These are phyloP conservation scores for Cladosporium sp. DNA, from an alignment of 2,329 filamentous ascomycete species.

Conservation along the genomic window DNA sequence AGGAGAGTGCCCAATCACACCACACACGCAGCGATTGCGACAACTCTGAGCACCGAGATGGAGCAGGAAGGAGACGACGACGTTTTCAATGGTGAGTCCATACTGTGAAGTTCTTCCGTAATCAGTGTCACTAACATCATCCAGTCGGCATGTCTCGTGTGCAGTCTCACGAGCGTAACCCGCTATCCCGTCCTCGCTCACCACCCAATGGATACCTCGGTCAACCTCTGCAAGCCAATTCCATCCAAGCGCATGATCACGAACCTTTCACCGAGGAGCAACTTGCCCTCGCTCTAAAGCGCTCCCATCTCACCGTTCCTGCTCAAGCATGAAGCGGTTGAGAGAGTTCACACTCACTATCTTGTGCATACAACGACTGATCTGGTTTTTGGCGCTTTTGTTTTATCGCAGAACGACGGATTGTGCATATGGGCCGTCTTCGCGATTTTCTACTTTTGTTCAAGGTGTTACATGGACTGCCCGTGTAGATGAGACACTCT, in stretches of 20 bases:
- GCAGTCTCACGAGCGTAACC: conserved; percentile 18
- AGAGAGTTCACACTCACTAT: neutral
- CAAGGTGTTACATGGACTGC: neutral
- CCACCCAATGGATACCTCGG: neutral
- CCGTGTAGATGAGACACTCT: neutral
- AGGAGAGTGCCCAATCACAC: neutral
- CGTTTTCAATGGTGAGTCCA: conserved; percentile 39
- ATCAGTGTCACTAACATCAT: conserved; percentile 2
- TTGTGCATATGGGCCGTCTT: neutral
- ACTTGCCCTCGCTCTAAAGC: conserved; percentile 40
- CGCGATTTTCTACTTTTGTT: neutral
- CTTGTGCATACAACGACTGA: neutral
- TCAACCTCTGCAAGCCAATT: neutral
- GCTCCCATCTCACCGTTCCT: conserved; percentile 35
- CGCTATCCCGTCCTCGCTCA: conserved; percentile 11
- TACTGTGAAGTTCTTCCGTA: neutral
- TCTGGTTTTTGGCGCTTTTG: neutral
- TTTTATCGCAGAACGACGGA: neutral
- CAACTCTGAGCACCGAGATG: conserved; percentile 31
- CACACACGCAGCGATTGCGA: conserved; percentile 19
- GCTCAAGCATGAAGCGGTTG: conserved; percentile 1
- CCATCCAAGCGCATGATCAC: conserved; percentile 28
- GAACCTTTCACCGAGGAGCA: conserved; percentile 43
- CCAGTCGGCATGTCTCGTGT: conserved; percentile 33
- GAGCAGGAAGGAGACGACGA: conserved; percentile 45